Evolutionary conservation across 148 eudicot genomes (phyloP).

Genomic region (Gaultheria prostrata): DNA sequence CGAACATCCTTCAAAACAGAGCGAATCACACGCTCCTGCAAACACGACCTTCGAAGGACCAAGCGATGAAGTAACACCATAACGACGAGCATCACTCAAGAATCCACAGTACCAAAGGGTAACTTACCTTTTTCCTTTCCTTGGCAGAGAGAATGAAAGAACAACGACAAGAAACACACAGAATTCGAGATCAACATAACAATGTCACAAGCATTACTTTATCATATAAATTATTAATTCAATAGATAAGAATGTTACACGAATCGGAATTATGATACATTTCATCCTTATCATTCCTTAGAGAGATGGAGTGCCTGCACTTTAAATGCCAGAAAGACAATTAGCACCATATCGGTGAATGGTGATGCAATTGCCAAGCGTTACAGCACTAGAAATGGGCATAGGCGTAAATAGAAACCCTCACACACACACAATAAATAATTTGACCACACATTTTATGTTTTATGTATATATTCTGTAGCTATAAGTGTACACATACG

Average conservation of each 20-base stretch:
- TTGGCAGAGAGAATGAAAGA: neutral
- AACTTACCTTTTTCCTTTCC: too few relatives aligned
- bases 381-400: neutral
- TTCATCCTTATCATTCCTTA: neutral
- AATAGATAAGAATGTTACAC: neutral
- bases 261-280: neutral
- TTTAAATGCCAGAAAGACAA: neutral
- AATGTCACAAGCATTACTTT: neutral
- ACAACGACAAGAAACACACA: neutral
- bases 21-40: too few relatives aligned
- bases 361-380: slow-evolving; percentile 9
- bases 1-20: too few relatives aligned
- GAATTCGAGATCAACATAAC: neutral
- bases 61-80: too few relatives aligned
- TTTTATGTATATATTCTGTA: neutral
- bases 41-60: too few relatives aligned
- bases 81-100: too few relatives aligned
- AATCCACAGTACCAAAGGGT: too few relatives aligned
- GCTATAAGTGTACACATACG: neutral
- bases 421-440: neutral
- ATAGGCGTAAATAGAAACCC: neutral
- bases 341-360: neutral
- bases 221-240: neutral
- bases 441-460: neutral
- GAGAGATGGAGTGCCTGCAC: neutral